Percentiles rank a stretch among this genome's conserved stretches.
Evolutionary conservation across 106 monocot genomes (phyloP).

Genomic region (Dioscorea alata): DNA sequence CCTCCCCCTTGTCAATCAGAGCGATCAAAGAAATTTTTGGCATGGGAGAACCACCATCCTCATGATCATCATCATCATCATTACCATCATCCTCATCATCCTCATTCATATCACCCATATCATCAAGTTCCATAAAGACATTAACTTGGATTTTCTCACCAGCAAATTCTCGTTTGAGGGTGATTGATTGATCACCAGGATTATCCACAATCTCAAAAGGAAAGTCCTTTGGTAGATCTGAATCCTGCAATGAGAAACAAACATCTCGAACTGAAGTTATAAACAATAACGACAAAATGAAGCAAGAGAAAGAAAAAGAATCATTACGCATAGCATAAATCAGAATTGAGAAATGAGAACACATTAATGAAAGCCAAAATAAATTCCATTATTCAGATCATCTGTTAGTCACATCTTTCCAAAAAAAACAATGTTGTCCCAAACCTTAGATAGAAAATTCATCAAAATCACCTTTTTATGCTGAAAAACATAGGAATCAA

Average conservation of each 20-base stretch:
- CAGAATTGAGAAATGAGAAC: too few relatives aligned
- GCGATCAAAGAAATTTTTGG: slow-evolving; percentile 54
- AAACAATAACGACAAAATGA: too few relatives aligned
- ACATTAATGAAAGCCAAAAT: too few relatives aligned
- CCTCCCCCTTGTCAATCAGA: slow-evolving; percentile 60
- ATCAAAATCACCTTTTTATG: too few relatives aligned
- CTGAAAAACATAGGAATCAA: too few relatives aligned
- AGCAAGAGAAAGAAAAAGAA: too few relatives aligned
- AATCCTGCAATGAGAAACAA: slow-evolving; percentile 23
- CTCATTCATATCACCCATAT: slow-evolving; percentile 16
- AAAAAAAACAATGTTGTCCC: too few relatives aligned
- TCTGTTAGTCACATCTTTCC: too few relatives aligned
- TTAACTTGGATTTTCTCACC: slow-evolving; percentile 65
- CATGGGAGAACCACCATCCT: slow-evolving; percentile 10
- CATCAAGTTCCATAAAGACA: slow-evolving; percentile 41
- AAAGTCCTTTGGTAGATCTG: slow-evolving; percentile 45
- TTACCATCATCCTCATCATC: slow-evolving; percentile 22
- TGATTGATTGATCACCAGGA: slow-evolving; percentile 69
- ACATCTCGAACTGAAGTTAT: too few relatives aligned
- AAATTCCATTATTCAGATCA: too few relatives aligned
- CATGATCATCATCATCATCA: slow-evolving; percentile 33
- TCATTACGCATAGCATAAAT: too few relatives aligned
- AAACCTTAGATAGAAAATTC: too few relatives aligned
- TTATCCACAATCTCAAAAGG: slow-evolving; percentile 81
- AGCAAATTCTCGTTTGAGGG: slow-evolving; percentile 43